Percentiles rank a stretch among this genome's conserved stretches.
phyloP scores from a whole-genome alignment of 192 early-diverging fungal genomes.

The Coemansia sp. region DNA sequence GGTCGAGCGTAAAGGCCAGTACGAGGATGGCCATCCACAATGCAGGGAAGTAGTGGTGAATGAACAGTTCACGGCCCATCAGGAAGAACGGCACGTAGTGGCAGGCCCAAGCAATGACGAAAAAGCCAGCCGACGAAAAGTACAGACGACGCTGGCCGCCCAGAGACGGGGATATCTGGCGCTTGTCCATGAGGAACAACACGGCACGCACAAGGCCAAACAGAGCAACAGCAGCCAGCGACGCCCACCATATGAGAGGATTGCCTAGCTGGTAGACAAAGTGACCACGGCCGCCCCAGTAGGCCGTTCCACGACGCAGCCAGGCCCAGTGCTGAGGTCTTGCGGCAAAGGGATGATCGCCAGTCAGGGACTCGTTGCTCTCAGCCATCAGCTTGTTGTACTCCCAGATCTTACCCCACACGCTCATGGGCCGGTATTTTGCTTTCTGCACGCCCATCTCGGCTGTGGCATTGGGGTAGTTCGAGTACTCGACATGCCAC shows the following conservation, averaged over 20 bases:
- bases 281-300: constrained; percentile 74
- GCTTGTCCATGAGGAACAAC: constrained; percentile 63
- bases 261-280: constrained; percentile 93
- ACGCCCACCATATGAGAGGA: constrained; percentile 81
- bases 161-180: constrained; percentile 45
- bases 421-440: constrained; percentile 61
- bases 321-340: constrained; percentile 87
- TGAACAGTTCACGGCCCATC: constrained; percentile 88
- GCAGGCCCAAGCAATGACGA: constrained; percentile 74
- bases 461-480: constrained; percentile 54
- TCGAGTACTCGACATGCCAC: constrained; percentile 80
- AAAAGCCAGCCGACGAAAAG: constrained; percentile 65
- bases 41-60: constrained; percentile 94
- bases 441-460: constrained; percentile 51
- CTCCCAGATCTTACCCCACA: constrained; percentile 84
- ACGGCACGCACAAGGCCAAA: constrained; percentile 58
- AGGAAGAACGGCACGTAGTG: constrained; percentile 91
- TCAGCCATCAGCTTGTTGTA: constrained; percentile 86
- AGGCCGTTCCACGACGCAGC: constrained; percentile 85
- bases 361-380: constrained; percentile 81
- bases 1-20: constrained; percentile 74
- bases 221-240: constrained; percentile 60
- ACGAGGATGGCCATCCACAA: constrained; percentile 88
- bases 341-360: constrained; percentile 93
- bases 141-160: constrained; percentile 55